Percentiles rank a stretch among this genome's conserved stretches.
Evolutionary conservation across 1,139 yeast species (phyloP).

Genomic region (Taphrina sp.): DNA sequence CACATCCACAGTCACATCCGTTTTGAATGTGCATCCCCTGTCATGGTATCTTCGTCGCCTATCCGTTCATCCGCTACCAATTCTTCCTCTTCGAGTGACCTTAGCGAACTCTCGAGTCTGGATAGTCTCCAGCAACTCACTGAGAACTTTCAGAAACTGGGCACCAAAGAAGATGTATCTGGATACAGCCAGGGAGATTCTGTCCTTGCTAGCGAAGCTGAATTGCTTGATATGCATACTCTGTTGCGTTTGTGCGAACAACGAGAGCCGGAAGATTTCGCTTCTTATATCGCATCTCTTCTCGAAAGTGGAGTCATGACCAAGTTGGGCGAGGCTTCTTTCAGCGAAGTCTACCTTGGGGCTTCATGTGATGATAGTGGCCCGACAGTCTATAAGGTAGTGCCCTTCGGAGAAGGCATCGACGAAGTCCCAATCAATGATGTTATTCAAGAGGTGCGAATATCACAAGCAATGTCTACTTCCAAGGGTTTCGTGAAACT

Average conservation of each 20-base stretch:
- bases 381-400: slow-evolving; percentile 49
- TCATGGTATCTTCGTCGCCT: too few species aligned
- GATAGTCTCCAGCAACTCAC: neutral
- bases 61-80: too few species aligned
- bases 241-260: slow-evolving; percentile 15
- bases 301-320: slow-evolving; percentile 11
- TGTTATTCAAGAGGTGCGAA: slow-evolving; percentile 51
- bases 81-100: too few species aligned
- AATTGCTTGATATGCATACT: neutral
- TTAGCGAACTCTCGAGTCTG: neutral
- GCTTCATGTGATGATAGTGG: slow-evolving; percentile 27
- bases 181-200: too few species aligned
- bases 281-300: neutral
- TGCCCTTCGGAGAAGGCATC: slow-evolving; percentile 52
- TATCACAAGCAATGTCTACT: slow-evolving; percentile 46
- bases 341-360: slow-evolving; percentile 49
- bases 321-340: slow-evolving; percentile 52
- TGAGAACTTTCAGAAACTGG: neutral
- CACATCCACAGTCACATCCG: too few species aligned
- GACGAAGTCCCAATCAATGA: slow-evolving; percentile 49
- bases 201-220: neutral
- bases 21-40: too few species aligned
- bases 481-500: slow-evolving; percentile 50
- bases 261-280: slow-evolving; percentile 2
- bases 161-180: neutral